These are phyloP conservation scores for Cutaneotrichosporon spelunceum DNA, from an alignment of 1,284 basidiomycete genomes.

Conservation along the genomic window DNA sequence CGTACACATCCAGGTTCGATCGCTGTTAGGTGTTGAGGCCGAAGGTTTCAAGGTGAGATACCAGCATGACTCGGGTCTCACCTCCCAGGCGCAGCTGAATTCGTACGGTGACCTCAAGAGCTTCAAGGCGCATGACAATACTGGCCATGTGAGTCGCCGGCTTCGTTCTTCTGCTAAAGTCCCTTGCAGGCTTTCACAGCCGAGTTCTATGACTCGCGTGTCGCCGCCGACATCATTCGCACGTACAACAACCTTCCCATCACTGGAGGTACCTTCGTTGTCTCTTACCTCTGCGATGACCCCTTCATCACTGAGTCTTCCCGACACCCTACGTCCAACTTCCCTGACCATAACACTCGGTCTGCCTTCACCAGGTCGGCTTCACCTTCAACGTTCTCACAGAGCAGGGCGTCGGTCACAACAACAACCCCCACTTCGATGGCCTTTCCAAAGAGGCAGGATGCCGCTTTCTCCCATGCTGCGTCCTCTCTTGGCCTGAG, in stretches of 20 bases:
- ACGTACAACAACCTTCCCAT: slow-evolving; percentile 18
- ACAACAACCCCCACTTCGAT: neutral
- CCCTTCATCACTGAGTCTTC: slow-evolving; percentile 19
- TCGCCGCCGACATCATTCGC: slow-evolving; percentile 29
- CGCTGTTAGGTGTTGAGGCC: neutral
- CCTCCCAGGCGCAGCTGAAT: slow-evolving; percentile 24
- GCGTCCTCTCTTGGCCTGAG: neutral
- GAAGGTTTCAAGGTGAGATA: neutral
- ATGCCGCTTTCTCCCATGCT: neutral
- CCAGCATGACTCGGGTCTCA: too few relatives aligned
- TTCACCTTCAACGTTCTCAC: neutral
- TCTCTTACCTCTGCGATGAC: slow-evolving; percentile 9
- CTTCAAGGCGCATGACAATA: slow-evolving; percentile 24
- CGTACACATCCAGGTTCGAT: slow-evolving; percentile 23
- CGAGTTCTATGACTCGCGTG: slow-evolving; percentile 43
- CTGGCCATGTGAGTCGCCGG: slow-evolving; percentile 23
- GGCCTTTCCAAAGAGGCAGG: neutral
- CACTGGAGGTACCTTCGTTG: slow-evolving; percentile 11
- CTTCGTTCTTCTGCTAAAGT: neutral
- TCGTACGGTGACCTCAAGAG: slow-evolving; percentile 28
- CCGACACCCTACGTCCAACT: neutral
- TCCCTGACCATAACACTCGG: slow-evolving; percentile 6
- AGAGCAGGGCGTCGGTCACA: neutral
- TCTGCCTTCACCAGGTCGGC: neutral
- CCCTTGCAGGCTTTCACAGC: slow-evolving; percentile 33